Conservation (phyloP, 192 early-diverging fungal genomes). For the Backusella australiensis region DNA sequence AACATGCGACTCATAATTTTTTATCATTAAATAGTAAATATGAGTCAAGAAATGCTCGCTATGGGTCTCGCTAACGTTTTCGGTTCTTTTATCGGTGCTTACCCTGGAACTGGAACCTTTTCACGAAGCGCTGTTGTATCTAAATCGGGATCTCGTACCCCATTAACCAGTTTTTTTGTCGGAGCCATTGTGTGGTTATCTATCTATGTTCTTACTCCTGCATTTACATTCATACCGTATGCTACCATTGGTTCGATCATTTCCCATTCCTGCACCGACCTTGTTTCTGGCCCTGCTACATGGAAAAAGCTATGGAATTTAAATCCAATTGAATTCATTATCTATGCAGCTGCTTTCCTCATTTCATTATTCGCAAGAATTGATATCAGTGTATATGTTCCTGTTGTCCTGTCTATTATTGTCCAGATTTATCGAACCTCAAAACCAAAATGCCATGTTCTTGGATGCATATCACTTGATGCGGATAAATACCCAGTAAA, state of each 20-base stretch:
- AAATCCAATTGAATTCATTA: constrained; percentile 54
- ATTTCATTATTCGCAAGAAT: constrained; percentile 61
- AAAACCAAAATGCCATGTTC: constrained; percentile 54
- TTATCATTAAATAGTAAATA: constrained; percentile 33
- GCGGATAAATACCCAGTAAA: neutral
- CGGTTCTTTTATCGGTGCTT: constrained; percentile 84
- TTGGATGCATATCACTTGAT: constrained; percentile 42
- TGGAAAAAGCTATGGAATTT: constrained; percentile 64
- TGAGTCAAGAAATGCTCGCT: constrained; percentile 89
- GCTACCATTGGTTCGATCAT: constrained; percentile 81
- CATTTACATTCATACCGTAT: constrained; percentile 82
- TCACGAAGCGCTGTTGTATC: constrained; percentile 91
- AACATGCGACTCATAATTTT: neutral
- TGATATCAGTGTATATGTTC: constrained; percentile 75
- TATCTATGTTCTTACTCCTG: constrained; percentile 77
- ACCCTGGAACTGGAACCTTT: constrained; percentile 91
- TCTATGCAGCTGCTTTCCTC: constrained; percentile 48
- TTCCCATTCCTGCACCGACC: constrained; percentile 76
- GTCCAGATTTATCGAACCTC: constrained; percentile 80
- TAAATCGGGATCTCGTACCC: constrained; percentile 81
- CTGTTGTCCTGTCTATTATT: constrained; percentile 67
- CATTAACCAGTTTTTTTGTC: constrained; percentile 78
- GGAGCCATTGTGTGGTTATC: constrained; percentile 76
- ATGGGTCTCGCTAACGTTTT: constrained; percentile 85
- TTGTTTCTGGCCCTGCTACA: constrained; percentile 61